These are phyloP conservation scores for Backusella psychrophila DNA, from an alignment of 192 early-diverging fungal genomes.

Conservation along the genomic window DNA sequence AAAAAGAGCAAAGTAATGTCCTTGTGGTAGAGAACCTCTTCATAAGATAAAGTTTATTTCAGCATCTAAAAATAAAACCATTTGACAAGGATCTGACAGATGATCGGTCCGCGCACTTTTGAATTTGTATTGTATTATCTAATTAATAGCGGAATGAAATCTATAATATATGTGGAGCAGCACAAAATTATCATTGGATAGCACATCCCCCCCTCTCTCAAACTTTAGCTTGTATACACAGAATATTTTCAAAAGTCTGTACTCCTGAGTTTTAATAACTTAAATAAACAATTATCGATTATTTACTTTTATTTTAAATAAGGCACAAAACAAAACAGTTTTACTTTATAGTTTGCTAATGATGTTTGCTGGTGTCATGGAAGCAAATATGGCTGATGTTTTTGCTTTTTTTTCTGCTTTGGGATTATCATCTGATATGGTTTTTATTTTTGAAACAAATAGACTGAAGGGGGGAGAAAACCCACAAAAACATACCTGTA, in stretches of 20 bases:
- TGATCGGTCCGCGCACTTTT: background rate
- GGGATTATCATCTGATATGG: background rate
- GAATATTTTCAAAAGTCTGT: background rate
- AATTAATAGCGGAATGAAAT: background rate
- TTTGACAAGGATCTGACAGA: background rate
- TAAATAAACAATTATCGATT: background rate
- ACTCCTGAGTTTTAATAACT: background rate
- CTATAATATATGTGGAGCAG: background rate
- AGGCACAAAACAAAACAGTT: background rate
- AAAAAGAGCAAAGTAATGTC: too few relatives aligned
- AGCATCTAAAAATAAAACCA: background rate
- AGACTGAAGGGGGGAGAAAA: background rate
- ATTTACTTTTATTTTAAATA: slow-evolving; percentile 1
- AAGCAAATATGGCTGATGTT: background rate
- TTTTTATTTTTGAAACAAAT: background rate
- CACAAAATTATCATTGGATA: background rate
- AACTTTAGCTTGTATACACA: background rate
- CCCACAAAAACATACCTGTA: background rate
- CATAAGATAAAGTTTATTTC: background rate
- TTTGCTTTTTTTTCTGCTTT: background rate
- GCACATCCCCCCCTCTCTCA: background rate
- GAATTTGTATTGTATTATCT: background rate
- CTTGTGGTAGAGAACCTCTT: background rate
- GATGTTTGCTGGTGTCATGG: background rate
- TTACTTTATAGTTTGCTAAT: background rate